Percentiles rank a stretch among this genome's conserved stretches.
These are phyloP conservation scores for Mycena latifolia DNA, from an alignment of 768 basidiomycete species.

Conservation along the genomic window DNA sequence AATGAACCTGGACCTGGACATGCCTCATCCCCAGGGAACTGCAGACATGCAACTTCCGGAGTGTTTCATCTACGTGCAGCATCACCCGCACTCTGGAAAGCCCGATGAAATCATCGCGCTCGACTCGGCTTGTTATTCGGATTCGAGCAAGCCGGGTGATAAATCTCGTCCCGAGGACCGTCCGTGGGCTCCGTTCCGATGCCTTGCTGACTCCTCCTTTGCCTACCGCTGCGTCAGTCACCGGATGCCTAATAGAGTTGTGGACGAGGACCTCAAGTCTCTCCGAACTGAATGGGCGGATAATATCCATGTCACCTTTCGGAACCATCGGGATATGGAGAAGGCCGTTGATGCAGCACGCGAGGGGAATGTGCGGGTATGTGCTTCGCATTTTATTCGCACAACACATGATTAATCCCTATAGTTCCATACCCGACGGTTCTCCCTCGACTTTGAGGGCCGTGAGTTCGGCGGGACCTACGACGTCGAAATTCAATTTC, in stretches of 20 bases:
- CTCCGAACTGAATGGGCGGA: conserved; percentile 14
- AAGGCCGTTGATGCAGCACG: conserved; percentile 21
- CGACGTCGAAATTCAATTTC: conserved; percentile 30
- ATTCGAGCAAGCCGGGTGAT: background rate
- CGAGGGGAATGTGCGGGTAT: background rate
- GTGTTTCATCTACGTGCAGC: conserved; percentile 18
- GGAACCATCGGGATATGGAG: conserved; percentile 29
- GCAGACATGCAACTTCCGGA: conserved; percentile 3
- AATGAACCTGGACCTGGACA: conserved; percentile 11
- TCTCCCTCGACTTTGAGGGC: conserved; percentile 19
- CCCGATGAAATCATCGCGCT: conserved; percentile 9
- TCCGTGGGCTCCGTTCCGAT: conserved; percentile 37
- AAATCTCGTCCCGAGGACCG: background rate
- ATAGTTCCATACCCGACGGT: too few species aligned
- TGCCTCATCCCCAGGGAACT: background rate
- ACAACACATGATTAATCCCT: too few species aligned
- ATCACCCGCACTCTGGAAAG: conserved; percentile 11
- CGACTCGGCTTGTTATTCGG: background rate
- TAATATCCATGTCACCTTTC: conserved; percentile 15
- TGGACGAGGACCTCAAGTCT: conserved; percentile 28
- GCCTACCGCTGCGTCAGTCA: conserved; percentile 31
- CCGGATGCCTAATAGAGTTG: conserved; percentile 7
- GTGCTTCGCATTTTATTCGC: background rate
- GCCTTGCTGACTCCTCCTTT: conserved; percentile 32
- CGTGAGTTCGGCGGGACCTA: conserved; percentile 9